Evolutionary conservation across 2,329 filamentous ascomycete species (phyloP).

Genomic region (Mycosphaerella sp.): DNA sequence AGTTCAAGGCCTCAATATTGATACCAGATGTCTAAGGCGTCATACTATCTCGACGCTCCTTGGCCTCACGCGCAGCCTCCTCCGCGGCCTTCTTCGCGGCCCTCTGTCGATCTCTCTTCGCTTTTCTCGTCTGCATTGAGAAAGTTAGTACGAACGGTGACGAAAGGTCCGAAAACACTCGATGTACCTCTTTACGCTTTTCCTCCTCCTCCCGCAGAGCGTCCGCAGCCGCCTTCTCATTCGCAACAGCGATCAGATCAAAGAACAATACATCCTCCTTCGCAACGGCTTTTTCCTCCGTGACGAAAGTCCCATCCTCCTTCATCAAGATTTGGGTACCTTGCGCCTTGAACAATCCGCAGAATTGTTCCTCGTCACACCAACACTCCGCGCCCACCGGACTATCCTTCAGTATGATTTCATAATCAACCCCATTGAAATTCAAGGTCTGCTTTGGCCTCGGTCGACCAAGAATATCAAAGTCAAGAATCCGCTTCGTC

Average conservation of each 20-base stretch:
- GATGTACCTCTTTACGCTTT: neutral
- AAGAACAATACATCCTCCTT: neutral
- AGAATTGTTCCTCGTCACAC: neutral
- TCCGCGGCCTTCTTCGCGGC: neutral
- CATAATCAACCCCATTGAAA: constrained; percentile 2
- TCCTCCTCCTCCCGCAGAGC: neutral
- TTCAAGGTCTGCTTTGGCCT: neutral
- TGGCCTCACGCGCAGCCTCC: neutral
- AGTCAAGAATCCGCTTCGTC: neutral
- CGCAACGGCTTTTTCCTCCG: neutral
- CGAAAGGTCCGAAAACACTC: no score
- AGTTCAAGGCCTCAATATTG: neutral
- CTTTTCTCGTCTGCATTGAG: neutral
- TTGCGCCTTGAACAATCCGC: neutral
- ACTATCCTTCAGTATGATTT: neutral
- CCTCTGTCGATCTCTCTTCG: neutral
- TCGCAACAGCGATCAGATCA: neutral
- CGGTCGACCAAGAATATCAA: neutral
- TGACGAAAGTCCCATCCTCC: no score
- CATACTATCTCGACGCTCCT: no score
- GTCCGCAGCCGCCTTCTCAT: neutral
- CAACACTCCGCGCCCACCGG: neutral
- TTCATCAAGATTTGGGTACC: neutral
- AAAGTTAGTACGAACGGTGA: no score
- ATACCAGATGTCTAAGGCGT: no score